Base-by-base conservation (phyloP, 164 flowering plant species). In the Piper betle region DNA sequence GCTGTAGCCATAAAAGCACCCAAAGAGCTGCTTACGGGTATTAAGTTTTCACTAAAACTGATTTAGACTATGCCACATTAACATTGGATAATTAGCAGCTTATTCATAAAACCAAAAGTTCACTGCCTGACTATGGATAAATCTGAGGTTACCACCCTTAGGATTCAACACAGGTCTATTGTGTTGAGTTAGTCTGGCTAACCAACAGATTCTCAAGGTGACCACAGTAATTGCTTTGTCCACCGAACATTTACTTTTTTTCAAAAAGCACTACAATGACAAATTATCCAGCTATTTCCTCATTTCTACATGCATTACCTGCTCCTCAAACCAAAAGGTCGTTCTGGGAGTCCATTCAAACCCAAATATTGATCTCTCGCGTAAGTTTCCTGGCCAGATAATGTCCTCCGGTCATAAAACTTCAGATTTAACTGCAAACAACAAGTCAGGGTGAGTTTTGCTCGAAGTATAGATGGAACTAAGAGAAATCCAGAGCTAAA, bases 331-430 rank as follows among this genome's bases (percentile, higher is more conserved):
- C 10, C 15, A 46, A 15, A 5, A 46, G 50, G 50, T 5, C 15
- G 50, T 46, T 15, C 15, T 15, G 15, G 50, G 10, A 1, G 50
- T 46, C 16, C 25, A 18, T 40, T 39, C 41, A 64, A 43, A 16
- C 39, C 12, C 5, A 46, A 10, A 37, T 48, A 18, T 48, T 46
- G 57, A 39, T 17, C 37, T 46, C 18, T n/a, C 17, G 15, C 13
- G 43, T 46, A 2, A 46, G 50, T 46, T 46, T 46, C 50, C 66
- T 85, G 88, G 43, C 88, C 91, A 62, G 87, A 85, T 66, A 85
- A 62, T 57, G 78, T 76, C 69, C 74, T 71, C 66, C 80, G 68
- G 69, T 81, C 76, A 65, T 79, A 66, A 53, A 58, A 59, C 64
- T 60, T 69, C 70, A 85, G 60, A 72, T 81, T 73, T 54, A 85